Evolutionary conservation across 805 yeast species (phyloP).

Genomic region (Nakazawaea peltata): DNA sequence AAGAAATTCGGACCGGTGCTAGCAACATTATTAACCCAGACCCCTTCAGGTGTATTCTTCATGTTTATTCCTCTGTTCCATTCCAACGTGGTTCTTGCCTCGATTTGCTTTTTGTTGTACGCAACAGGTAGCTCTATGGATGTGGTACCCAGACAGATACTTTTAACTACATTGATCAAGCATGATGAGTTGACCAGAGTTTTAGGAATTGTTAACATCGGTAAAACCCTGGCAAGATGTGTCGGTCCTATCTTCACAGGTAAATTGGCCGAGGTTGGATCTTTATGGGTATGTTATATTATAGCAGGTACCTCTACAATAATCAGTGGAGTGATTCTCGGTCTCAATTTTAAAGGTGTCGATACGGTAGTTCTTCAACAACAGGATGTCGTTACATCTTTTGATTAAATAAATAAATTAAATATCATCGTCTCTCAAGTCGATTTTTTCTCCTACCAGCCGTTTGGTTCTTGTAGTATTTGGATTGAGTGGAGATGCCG

Average conservation of each 20-base stretch:
- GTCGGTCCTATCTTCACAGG: slow-evolving; percentile 82
- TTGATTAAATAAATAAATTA: background rate
- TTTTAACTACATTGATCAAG: slow-evolving; percentile 60
- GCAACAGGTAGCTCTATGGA: slow-evolving; percentile 75
- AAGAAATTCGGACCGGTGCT: slow-evolving; percentile 67
- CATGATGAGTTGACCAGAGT: slow-evolving; percentile 62
- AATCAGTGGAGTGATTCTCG: slow-evolving; percentile 37
- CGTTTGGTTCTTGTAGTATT: background rate
- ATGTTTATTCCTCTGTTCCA: slow-evolving; percentile 42
- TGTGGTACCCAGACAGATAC: slow-evolving; percentile 83
- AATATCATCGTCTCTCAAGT: slow-evolving; percentile 7
- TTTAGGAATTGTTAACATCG: slow-evolving; percentile 81
- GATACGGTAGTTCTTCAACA: slow-evolving; percentile 24
- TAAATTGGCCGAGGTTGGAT: slow-evolving; percentile 44
- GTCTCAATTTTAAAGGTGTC: slow-evolving; percentile 30
- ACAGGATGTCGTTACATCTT: slow-evolving; percentile 5
- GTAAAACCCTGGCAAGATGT: slow-evolving; percentile 78
- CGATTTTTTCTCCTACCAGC: slow-evolving; percentile 5
- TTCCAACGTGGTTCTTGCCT: slow-evolving; percentile 30
- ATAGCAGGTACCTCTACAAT: slow-evolving; percentile 45
- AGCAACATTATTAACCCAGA: slow-evolving; percentile 66
- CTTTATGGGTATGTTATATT: slow-evolving; percentile 41
- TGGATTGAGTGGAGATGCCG: slow-evolving; percentile 7
- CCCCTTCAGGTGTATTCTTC: slow-evolving; percentile 68
- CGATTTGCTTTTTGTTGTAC: slow-evolving; percentile 43